Conservation (phyloP, 805 yeast species). For the Candida sonorensis region DNA sequence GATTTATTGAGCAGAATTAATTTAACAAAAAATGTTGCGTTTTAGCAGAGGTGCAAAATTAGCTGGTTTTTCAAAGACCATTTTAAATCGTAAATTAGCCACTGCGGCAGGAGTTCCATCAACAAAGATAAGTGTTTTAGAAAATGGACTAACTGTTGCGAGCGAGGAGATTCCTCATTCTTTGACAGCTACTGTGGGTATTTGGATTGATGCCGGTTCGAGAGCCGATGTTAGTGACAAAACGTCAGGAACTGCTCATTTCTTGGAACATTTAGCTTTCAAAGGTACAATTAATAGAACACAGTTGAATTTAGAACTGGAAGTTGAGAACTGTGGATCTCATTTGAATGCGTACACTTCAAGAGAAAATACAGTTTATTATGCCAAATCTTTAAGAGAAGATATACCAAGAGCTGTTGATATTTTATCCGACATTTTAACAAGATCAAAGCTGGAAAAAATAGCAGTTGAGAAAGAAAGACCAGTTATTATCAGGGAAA, state of each 20-base stretch:
- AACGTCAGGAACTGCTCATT: constrained; percentile 94
- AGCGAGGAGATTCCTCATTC: constrained; percentile 82
- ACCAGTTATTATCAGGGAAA: constrained; percentile 91
- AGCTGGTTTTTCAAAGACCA: no score
- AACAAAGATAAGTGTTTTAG: constrained; percentile 63
- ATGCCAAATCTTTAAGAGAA: constrained; percentile 75
- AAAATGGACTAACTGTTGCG: constrained; percentile 95
- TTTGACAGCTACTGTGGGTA: constrained; percentile 94
- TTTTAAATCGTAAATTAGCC: constrained; percentile 1
- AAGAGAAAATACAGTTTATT: constrained; percentile 94
- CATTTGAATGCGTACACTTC: constrained; percentile 98
- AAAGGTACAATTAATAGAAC: constrained; percentile 83
- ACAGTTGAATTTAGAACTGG: constrained; percentile 80
- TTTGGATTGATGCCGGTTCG: constrained; percentile 98
- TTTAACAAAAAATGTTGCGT: constrained; percentile 1
- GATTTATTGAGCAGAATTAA: no score
- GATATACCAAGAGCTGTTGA: constrained; percentile 86
- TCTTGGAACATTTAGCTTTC: constrained; percentile 92
- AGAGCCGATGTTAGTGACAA: constrained; percentile 81
- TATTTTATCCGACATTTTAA: constrained; percentile 82
- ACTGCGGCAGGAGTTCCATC: constrained; percentile 28
- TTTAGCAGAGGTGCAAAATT: no score
- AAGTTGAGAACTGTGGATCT: constrained; percentile 93
- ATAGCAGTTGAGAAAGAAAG: constrained; percentile 91
- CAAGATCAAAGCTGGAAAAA: constrained; percentile 75